Evolutionary conservation across 306 rosid genomes (phyloP).

Genomic region (Castanospermum australe): DNA sequence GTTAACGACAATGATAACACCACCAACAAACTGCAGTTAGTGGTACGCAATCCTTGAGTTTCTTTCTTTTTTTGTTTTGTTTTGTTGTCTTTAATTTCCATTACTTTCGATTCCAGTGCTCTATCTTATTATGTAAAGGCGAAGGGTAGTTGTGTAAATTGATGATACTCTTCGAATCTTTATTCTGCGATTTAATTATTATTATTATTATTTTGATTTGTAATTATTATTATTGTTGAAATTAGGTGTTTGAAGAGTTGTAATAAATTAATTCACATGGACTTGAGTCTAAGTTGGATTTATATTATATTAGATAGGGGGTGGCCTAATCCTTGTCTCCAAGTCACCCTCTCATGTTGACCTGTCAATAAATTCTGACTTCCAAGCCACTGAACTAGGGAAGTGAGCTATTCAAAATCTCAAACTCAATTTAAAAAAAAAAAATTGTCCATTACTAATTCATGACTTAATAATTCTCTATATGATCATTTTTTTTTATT

Average conservation of each 20-base stretch:
- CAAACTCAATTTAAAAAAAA: no score
- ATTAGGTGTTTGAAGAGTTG: not conserved
- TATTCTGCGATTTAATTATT: not conserved
- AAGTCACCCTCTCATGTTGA: not conserved
- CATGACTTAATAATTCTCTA: not conserved
- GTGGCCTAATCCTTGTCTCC: not conserved
- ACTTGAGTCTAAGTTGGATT: no score
- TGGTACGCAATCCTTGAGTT: conserved; percentile 12
- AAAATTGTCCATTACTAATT: not conserved
- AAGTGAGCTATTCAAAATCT: no score
- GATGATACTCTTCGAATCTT: not conserved
- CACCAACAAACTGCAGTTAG: conserved; percentile 35
- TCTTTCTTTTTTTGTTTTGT: not conserved
- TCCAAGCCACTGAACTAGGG: no score
- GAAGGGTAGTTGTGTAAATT: conserved; percentile 20
- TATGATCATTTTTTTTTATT: no score
- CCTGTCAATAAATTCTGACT: not conserved
- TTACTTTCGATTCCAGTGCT: not conserved
- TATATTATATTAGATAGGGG: not conserved
- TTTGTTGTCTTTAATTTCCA: not conserved
- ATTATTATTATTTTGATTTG: not conserved
- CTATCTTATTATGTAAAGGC: not conserved
- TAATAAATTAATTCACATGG: not conserved
- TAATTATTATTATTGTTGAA: not conserved
- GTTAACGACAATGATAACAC: not conserved